Evolutionary conservation across 495 filamentous ascomycete species (phyloP), one percentile per base, ranked within the genome.

Genomic region (Penicillium cosmopolitanum): DNA sequence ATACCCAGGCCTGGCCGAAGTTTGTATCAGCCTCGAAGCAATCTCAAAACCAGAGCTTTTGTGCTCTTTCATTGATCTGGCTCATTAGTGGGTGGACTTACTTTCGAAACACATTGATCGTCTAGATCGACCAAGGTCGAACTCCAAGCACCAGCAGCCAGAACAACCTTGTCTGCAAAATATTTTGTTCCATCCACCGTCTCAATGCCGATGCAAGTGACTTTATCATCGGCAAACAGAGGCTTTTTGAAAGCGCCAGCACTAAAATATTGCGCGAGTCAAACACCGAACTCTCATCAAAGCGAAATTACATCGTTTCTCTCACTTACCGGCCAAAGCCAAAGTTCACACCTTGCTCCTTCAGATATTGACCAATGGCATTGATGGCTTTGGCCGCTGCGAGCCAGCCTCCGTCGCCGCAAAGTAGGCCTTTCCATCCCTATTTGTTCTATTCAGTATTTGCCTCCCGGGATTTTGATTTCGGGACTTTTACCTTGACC

Each of bases 61-160:
- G 9, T 40, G 4, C 9, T 5, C 7, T 40, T 40, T 40, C 15
- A n/a, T 40, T n/a, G 28, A 46, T 12, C 19, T 15, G 23, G 19
- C 0, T 1, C n/a, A 28, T 18, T 8, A 21, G n/a, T 23, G 3
- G 23, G 25, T 6, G 13, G 12, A 52, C 48, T 56, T 60, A 62
- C 63, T 16, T 66, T 66, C 0, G 78, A 77, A 25, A 77, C 65
- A 34, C 80, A 72, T 48, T 82, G 78, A 13, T 72, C 66, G 53
- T 79, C 64, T 19, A 76, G 40, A 53, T 76, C 73, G 13, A 76
- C 65, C 54, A 76, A 60, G 38, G 64, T 64, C 2, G 73, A 63
- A 51, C 65, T 77, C 74, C 74, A 77, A 28, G 74, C 73, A 50
- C 74, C 74, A 9, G 73, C 58, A 46, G 74, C 73, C 54, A 77